These are phyloP conservation scores for Dichotomopilus funicola DNA, from an alignment of 2,329 filamentous ascomycete genomes.

Conservation along the genomic window DNA sequence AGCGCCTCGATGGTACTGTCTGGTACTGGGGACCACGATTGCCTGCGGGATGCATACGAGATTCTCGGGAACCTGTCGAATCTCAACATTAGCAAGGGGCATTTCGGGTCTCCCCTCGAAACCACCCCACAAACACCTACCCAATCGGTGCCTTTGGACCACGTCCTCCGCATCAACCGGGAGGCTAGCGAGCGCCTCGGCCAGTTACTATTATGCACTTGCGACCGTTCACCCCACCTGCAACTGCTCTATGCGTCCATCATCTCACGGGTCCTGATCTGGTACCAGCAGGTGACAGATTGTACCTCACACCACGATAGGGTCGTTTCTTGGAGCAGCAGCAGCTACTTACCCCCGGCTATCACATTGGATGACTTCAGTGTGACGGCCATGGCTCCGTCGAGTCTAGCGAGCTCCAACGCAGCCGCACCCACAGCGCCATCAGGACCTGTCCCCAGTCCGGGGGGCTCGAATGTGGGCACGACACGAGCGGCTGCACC, in stretches of 20 bases:
- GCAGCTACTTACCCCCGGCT: not conserved
- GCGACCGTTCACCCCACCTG: constrained; percentile 30
- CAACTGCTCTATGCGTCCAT: not conserved
- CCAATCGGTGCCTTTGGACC: not conserved
- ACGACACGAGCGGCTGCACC: too few species aligned
- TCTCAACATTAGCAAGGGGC: not conserved
- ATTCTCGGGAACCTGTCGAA: not conserved
- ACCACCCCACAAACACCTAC: not conserved
- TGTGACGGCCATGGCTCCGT: not conserved
- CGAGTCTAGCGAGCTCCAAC: too few species aligned
- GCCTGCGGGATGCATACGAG: not conserved
- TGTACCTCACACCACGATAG: constrained; percentile 12
- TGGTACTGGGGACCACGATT: not conserved
- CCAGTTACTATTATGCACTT: constrained; percentile 10
- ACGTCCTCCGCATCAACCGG: not conserved
- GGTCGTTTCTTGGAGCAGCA: not conserved
- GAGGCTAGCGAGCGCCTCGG: not conserved
- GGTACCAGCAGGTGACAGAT: constrained; percentile 28
- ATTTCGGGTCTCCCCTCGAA: not conserved
- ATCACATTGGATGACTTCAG: not conserved
- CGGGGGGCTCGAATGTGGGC: too few species aligned
- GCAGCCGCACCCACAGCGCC: too few species aligned
- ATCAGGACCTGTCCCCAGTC: not conserved
- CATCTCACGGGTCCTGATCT: not conserved
- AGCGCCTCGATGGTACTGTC: not conserved